Percentiles rank a stretch among this genome's conserved stretches.
Evolutionary conservation across 352 stramenopile genomes (phyloP).

Genomic region (Globisporangium barbulae): DNA sequence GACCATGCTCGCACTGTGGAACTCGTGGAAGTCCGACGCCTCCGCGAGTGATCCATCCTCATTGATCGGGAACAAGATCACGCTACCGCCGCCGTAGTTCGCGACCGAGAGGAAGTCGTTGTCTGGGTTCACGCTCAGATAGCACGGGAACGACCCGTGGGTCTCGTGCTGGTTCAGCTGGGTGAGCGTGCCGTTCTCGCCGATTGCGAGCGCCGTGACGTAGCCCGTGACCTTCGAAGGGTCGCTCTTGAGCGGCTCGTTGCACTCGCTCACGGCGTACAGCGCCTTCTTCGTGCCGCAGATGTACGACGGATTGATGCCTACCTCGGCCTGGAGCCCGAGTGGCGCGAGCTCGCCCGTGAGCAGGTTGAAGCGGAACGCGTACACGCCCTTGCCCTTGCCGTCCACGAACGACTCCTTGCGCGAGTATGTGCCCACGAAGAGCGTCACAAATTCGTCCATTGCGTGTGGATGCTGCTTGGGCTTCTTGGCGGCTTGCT

Average conservation of each 20-base stretch:
- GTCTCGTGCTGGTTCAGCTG: constrained; percentile 54
- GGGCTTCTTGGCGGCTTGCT: neutral
- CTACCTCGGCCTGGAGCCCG: constrained; percentile 37
- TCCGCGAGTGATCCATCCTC: constrained; percentile 46
- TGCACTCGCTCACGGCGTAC: constrained; percentile 73
- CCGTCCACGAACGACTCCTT: constrained; percentile 76
- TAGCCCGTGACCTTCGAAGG: constrained; percentile 47
- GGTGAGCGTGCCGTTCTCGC: constrained; percentile 31
- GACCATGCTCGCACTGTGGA: constrained; percentile 38
- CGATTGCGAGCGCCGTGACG: constrained; percentile 51
- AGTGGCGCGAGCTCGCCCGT: constrained; percentile 49
- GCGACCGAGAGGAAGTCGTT: constrained; percentile 55
- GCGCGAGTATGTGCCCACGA: constrained; percentile 84
- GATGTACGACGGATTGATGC: constrained; percentile 76
- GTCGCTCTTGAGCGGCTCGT: constrained; percentile 31
- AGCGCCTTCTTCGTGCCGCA: constrained; percentile 33
- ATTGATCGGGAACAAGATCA: constrained; percentile 56
- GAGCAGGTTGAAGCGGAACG: constrained; percentile 50
- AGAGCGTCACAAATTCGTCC: constrained; percentile 36
- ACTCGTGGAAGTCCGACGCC: constrained; percentile 41
- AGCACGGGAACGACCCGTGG: constrained; percentile 52
- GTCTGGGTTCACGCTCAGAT: constrained; percentile 47
- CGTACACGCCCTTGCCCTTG: constrained; percentile 70
- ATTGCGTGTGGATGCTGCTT: neutral
- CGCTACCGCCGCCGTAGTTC: constrained; percentile 73